phyloP scores from a whole-genome alignment of 2,329 filamentous ascomycete species.

The Fusarium sp. region DNA sequence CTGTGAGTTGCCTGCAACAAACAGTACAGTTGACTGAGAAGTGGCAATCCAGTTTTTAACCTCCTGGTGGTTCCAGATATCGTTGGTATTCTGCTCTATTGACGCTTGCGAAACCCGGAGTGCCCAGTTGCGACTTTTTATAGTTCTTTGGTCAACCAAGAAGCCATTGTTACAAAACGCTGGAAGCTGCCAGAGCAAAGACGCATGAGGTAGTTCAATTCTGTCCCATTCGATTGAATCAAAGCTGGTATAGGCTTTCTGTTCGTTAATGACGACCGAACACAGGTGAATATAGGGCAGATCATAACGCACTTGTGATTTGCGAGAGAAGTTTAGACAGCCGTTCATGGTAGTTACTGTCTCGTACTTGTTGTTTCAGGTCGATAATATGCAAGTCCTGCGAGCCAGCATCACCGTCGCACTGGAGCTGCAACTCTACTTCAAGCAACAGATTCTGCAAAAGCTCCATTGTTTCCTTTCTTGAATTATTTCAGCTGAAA shows the following conservation, averaged over 20 bases:
- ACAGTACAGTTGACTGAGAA: not conserved
- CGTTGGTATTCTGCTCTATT: not conserved
- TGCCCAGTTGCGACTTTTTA: not conserved
- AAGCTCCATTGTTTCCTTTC: not conserved
- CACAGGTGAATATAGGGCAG: too few relatives aligned
- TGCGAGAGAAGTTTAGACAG: not conserved
- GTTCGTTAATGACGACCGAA: too few relatives aligned
- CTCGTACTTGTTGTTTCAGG: not conserved
- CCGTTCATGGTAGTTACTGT: rapidly evolving
- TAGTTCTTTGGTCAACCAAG: not conserved
- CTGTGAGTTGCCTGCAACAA: not conserved
- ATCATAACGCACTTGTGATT: too few relatives aligned
- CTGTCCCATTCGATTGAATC: too few relatives aligned
- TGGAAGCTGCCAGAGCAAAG: not conserved
- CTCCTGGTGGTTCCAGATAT: not conserved
- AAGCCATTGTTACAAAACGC: not conserved
- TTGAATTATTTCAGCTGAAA: not conserved
- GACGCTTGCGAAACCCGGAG: too few relatives aligned
- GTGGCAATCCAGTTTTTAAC: not conserved
- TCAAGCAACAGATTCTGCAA: not conserved
- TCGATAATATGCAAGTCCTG: not conserved
- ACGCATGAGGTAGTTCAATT: not conserved
- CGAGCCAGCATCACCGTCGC: not conserved
- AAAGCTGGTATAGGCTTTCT: too few relatives aligned
- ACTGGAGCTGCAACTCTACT: not conserved